These are phyloP conservation scores for Mycena filopes DNA, from an alignment of 768 basidiomycete genomes.

Conservation along the genomic window DNA sequence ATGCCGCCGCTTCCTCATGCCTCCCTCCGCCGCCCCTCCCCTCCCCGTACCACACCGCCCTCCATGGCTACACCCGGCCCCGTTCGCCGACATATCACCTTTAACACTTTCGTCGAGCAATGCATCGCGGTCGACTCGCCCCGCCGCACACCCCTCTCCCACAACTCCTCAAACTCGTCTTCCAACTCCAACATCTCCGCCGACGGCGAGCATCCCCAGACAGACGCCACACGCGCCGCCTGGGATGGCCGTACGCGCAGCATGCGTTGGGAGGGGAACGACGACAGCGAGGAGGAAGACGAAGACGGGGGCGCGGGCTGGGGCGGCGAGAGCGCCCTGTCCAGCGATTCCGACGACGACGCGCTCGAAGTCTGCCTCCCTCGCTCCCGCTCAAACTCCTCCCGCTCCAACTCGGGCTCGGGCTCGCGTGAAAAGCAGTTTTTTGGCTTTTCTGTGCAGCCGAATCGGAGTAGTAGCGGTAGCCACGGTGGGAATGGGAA, in stretches of 20 bases:
- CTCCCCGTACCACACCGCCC: conserved; percentile 68
- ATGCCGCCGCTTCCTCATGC: conserved; percentile 63
- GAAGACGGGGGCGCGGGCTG: conserved; percentile 39
- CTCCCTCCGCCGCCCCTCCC: conserved; percentile 72
- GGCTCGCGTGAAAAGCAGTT: conserved; percentile 2
- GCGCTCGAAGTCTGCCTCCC: conserved; percentile 30
- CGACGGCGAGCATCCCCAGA: background rate
- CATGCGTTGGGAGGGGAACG: conserved; percentile 37
- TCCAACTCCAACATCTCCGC: background rate
- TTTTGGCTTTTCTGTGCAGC: background rate
- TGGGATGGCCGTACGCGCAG: conserved; percentile 35
- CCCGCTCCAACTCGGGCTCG: conserved; percentile 22
- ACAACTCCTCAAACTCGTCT: conserved; percentile 13
- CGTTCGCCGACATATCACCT: conserved; percentile 87
- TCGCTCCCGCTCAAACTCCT: conserved; percentile 29
- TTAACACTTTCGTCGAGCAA: conserved; percentile 98
- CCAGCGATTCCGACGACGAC: conserved; percentile 32
- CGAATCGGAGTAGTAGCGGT: too few relatives aligned
- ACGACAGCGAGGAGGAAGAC: conserved; percentile 46
- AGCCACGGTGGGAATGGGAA: too few relatives aligned
- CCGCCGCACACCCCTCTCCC: conserved; percentile 23
- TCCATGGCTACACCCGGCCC: conserved; percentile 10
- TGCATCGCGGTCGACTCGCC: conserved; percentile 92
- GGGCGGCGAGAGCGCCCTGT: conserved; percentile 31
- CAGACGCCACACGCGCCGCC: background rate